These are phyloP conservation scores for Trypanosoma congolense DNA, from an alignment of 208 protist species.

Conservation along the genomic window DNA sequence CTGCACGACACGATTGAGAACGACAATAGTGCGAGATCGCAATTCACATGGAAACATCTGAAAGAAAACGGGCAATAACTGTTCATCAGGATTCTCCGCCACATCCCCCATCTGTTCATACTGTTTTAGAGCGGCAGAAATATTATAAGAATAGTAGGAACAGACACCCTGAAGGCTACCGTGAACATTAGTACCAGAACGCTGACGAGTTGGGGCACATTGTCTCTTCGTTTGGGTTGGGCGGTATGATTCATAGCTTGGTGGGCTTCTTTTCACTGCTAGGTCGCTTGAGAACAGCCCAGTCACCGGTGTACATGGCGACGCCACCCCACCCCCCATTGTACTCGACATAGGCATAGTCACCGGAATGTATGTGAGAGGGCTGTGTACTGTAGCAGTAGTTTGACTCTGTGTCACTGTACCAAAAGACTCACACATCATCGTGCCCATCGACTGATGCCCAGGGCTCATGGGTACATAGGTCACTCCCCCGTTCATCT, in stretches of 20 bases:
- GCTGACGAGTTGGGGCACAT: conserved; percentile 8
- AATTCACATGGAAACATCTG: conserved; percentile 84
- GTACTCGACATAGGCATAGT: not conserved
- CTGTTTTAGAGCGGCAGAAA: conserved; percentile 19
- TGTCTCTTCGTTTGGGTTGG: conserved; percentile 8
- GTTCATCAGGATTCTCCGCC: conserved; percentile 2
- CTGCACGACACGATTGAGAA: conserved; percentile 69
- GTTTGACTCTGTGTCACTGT: not conserved
- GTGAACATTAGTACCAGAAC: conserved; percentile 26
- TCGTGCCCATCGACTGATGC: conserved; percentile 12
- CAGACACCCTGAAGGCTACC: conserved; percentile 23
- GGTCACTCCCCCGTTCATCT: conserved; percentile 15
- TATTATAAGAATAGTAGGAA: conserved; percentile 23
- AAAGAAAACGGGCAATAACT: conserved; percentile 48
- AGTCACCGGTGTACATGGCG: not conserved
- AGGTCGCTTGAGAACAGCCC: not conserved
- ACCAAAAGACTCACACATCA: conserved; percentile 7
- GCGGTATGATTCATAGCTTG: conserved; percentile 19
- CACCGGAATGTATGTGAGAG: conserved; percentile 2
- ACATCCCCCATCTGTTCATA: conserved; percentile 19
- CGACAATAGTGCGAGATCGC: conserved; percentile 37
- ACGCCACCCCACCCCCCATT: not conserved
- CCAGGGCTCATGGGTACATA: conserved; percentile 11
- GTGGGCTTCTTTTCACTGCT: conserved; percentile 9
- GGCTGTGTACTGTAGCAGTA: not conserved